Percentiles rank a stretch among this genome's conserved stretches.
Evolutionary conservation across 2,329 filamentous ascomycete genomes (phyloP).

Genomic region (Hansfordia pulvinata): DNA sequence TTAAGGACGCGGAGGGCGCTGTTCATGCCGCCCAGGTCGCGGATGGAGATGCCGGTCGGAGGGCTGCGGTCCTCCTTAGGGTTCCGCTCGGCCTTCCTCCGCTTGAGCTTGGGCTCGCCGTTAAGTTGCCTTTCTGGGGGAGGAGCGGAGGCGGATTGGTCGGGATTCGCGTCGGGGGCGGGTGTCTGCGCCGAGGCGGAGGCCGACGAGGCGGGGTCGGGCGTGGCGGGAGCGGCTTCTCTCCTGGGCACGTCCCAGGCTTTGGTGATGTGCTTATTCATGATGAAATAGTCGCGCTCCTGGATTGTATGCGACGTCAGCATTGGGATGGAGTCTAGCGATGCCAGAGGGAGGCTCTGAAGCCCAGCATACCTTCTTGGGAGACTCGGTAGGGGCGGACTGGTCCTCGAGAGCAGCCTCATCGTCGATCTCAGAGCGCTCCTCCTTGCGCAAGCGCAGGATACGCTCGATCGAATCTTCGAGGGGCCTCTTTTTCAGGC

Average conservation of each 20-base stretch:
- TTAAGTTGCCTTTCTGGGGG: constrained; percentile 39
- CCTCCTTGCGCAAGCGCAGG: constrained; percentile 57
- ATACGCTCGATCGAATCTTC: constrained; percentile 81
- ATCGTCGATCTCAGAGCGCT: constrained; percentile 34
- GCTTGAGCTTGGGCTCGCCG: constrained; percentile 54
- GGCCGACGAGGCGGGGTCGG: constrained; percentile 11
- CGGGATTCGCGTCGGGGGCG: constrained; percentile 8
- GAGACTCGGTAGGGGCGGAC: constrained; percentile 7
- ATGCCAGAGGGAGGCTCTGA: too few relatives aligned
- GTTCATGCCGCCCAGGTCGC: constrained; percentile 66
- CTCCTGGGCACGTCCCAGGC: constrained; percentile 20
- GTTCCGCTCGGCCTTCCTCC: constrained; percentile 40
- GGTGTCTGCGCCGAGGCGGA: constrained; percentile 12
- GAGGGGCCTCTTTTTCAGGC: constrained; percentile 67
- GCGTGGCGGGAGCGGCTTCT: constrained; percentile 9
- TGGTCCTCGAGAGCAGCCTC: constrained; percentile 14
- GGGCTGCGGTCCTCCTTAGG: constrained; percentile 46
- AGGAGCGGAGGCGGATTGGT: constrained; percentile 12
- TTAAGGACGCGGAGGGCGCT: constrained; percentile 56
- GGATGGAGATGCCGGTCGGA: constrained; percentile 52
- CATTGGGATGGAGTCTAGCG: too few relatives aligned
- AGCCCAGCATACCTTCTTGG: constrained; percentile 8
- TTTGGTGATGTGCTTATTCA: constrained; percentile 27
- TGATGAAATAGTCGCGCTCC: constrained; percentile 17
- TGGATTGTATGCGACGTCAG: constrained; percentile 2